phyloP scores from a whole-genome alignment of 371 early-diverging fungal genomes.

The Apophysomyces sp. region DNA sequence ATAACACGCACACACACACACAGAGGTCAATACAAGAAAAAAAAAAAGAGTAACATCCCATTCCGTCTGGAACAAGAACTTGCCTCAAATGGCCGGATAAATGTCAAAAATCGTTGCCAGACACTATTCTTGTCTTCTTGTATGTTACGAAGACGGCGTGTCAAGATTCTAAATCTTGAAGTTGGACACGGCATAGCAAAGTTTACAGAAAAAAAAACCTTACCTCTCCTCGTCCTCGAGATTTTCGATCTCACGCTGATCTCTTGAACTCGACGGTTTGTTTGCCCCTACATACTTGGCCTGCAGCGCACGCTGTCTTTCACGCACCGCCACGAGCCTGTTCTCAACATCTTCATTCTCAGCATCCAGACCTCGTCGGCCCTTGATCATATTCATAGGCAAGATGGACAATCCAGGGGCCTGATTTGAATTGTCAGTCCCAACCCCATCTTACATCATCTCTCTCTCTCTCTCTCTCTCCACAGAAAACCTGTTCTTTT shows the following conservation, averaged over 20 bases:
- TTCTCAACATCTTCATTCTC: slow-evolving; percentile 40
- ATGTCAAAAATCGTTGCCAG: slow-evolving; percentile 22
- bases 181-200: neutral
- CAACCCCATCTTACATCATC: neutral
- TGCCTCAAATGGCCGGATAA: slow-evolving; percentile 48
- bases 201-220: neutral
- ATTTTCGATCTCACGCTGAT: slow-evolving; percentile 44
- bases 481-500: too few species aligned
- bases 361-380: slow-evolving; percentile 31
- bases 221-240: slow-evolving; percentile 52
- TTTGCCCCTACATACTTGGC: slow-evolving; percentile 31
- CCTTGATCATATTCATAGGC: slow-evolving; percentile 51
- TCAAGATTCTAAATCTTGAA: slow-evolving; percentile 23
- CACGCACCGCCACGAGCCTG: slow-evolving; percentile 32
- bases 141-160: slow-evolving; percentile 28
- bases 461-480: too few species aligned
- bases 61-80: neutral
- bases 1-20: too few species aligned
- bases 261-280: slow-evolving; percentile 32
- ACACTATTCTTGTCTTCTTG: slow-evolving; percentile 28
- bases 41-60: neutral
- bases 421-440: slow-evolving; percentile 14
- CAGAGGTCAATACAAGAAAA: slow-evolving; percentile 7
- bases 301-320: slow-evolving; percentile 42
- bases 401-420: slow-evolving; percentile 58